These are phyloP conservation scores for Pleurostoma richardsiae DNA, from an alignment of 2,329 filamentous ascomycete genomes.

Conservation along the genomic window DNA sequence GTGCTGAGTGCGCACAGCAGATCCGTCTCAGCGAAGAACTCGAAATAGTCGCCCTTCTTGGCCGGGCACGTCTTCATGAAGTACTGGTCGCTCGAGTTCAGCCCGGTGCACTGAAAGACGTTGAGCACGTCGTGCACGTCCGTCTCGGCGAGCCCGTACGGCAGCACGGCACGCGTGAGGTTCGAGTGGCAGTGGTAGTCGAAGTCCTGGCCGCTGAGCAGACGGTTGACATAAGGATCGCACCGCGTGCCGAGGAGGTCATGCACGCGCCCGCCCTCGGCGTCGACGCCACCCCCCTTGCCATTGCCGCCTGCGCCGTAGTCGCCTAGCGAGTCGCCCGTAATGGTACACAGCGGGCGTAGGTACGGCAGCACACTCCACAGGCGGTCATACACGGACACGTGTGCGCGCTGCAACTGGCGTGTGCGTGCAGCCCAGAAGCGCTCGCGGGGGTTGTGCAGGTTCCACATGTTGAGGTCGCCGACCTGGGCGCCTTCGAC, in stretches of 20 bases:
- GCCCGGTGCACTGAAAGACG: background rate
- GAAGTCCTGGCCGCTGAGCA: conserved; percentile 50
- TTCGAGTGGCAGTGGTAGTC: conserved; percentile 23
- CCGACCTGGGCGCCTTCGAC: background rate
- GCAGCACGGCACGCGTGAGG: background rate
- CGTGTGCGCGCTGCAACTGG: background rate
- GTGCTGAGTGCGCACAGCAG: background rate
- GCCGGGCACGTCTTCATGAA: background rate
- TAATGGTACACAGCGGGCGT: background rate
- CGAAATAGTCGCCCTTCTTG: background rate
- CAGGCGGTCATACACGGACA: background rate
- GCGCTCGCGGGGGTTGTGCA: background rate
- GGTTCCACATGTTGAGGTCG: background rate
- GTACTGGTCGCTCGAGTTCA: background rate
- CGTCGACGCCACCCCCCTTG: conserved; percentile 19
- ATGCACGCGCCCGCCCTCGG: conserved; percentile 46
- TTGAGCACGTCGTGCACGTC: conserved; percentile 1
- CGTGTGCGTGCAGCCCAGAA: background rate
- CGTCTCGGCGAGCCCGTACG: background rate
- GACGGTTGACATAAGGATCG: conserved; percentile 56
- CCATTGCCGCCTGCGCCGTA: conserved; percentile 15
- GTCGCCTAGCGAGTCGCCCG: background rate
- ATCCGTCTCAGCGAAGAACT: background rate
- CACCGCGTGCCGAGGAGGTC: conserved; percentile 57
- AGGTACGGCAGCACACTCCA: background rate